phyloP scores from a whole-genome alignment of 768 basidiomycete genomes.

The Leccinum incarnatum region DNA sequence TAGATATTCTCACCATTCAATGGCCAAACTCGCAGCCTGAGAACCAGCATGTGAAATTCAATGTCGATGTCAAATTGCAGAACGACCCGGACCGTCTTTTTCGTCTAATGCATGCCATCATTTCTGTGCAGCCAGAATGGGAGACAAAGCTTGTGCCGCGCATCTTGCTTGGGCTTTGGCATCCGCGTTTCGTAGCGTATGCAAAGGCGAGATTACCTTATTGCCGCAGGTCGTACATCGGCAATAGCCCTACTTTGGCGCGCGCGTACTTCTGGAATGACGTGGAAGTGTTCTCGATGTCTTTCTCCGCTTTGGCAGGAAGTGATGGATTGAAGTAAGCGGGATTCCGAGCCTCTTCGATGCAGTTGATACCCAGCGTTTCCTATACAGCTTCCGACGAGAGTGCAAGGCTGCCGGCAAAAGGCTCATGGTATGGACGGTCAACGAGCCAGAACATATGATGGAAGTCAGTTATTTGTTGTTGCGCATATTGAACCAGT shows the following conservation, averaged over 20 bases:
- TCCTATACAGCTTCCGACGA: slow-evolving; percentile 59
- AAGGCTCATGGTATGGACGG: slow-evolving; percentile 93
- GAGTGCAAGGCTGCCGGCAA: slow-evolving; percentile 82
- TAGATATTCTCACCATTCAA: slow-evolving; percentile 5
- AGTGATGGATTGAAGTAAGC: slow-evolving; percentile 69
- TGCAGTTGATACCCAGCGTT: slow-evolving; percentile 3
- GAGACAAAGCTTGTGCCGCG: slow-evolving; percentile 75
- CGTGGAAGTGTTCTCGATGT: slow-evolving; percentile 84
- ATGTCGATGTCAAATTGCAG: slow-evolving; percentile 92
- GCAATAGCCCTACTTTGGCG: slow-evolving; percentile 65
- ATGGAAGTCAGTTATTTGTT: slow-evolving; percentile 61
- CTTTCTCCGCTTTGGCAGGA: slow-evolving; percentile 68
- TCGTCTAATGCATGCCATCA: slow-evolving; percentile 66
- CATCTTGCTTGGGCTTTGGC: slow-evolving; percentile 82
- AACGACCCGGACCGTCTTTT: slow-evolving; percentile 90
- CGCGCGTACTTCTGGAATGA: slow-evolving; percentile 87
- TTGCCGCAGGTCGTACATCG: slow-evolving; percentile 84
- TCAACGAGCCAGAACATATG: slow-evolving; percentile 87
- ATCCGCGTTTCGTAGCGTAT: slow-evolving; percentile 81
- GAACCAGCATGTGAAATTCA: slow-evolving; percentile 71
- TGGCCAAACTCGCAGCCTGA: slow-evolving; percentile 49
- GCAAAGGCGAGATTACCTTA: slow-evolving; percentile 79
- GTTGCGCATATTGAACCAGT: neutral
- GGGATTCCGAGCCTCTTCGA: neutral
- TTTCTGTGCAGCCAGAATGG: slow-evolving; percentile 67